Conservation (phyloP, 352 stramenopile species). For the Thraustotheca clavata region DNA sequence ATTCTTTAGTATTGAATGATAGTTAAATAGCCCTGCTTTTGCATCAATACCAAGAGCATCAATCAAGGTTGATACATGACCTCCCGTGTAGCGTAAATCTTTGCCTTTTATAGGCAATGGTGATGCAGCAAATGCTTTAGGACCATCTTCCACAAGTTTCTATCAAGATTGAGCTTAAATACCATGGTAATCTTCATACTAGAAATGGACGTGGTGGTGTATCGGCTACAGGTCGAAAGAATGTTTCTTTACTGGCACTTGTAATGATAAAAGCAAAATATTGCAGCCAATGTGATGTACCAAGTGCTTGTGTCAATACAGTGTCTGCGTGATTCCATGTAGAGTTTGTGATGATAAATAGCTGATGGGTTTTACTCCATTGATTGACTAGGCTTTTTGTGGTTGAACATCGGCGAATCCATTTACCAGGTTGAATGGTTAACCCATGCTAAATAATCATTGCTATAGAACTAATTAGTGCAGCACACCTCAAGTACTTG, state of each 20-base stretch:
- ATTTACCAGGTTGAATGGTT: no score
- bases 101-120: not conserved
- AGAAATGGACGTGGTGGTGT: not conserved
- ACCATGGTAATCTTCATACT: not conserved
- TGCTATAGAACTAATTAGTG: no score
- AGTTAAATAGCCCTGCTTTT: not conserved
- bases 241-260: not conserved
- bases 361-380: not conserved
- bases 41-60: not conserved
- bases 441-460: no score
- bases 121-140: not conserved
- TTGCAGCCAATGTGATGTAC: not conserved
- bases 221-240: not conserved
- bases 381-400: not conserved
- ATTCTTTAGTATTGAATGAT: not conserved
- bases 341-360: conserved; percentile 3
- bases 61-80: not conserved
- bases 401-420: not conserved
- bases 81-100: not conserved
- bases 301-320: not conserved
- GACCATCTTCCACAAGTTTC: not conserved
- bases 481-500: not conserved
- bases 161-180: not conserved
- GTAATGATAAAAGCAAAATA: conserved; percentile 1
- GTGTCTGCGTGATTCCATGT: not conserved